Conservation (phyloP, 495 filamentous ascomycete species). For the Recurvomyces mirabilis region DNA sequence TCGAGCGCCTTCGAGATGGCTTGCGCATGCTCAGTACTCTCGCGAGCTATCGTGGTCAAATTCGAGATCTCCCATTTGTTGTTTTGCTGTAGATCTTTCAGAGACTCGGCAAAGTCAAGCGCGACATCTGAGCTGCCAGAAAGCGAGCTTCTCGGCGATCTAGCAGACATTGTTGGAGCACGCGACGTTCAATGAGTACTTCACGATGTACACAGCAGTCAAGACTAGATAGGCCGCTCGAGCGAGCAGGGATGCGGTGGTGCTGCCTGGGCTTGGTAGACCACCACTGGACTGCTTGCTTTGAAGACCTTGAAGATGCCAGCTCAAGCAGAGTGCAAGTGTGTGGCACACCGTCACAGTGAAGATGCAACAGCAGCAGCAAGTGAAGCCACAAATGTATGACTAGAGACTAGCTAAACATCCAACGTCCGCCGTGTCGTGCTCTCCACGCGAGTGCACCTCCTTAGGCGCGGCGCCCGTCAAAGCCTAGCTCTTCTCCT, state of each 20-base stretch:
- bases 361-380: neutral
- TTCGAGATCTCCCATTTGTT: constrained; percentile 89
- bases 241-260: constrained; percentile 2
- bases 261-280: too few species aligned
- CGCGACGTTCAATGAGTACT: constrained; percentile 7
- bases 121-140: constrained; percentile 56
- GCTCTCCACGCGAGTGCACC: neutral
- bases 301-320: too few species aligned
- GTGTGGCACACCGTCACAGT: neutral
- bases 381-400: constrained; percentile 9
- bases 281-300: too few species aligned
- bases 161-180: constrained; percentile 51
- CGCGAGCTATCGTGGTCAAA: constrained; percentile 88
- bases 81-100: constrained; percentile 82
- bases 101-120: constrained; percentile 84
- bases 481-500: constrained; percentile 19
- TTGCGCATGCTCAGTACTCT: constrained; percentile 87
- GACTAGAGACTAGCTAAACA: constrained; percentile 20
- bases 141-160: constrained; percentile 17
- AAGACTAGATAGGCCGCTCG: constrained; percentile 1
- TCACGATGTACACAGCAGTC: constrained; percentile 1
- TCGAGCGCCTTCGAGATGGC: constrained; percentile 81
- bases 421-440: too few species aligned
- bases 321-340: neutral
- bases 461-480: too few species aligned